Evolutionary conservation across 2,329 filamentous ascomycete species (phyloP), one percentile per base, ranked within the genome.

Genomic region (Penicillium sp.): DNA sequence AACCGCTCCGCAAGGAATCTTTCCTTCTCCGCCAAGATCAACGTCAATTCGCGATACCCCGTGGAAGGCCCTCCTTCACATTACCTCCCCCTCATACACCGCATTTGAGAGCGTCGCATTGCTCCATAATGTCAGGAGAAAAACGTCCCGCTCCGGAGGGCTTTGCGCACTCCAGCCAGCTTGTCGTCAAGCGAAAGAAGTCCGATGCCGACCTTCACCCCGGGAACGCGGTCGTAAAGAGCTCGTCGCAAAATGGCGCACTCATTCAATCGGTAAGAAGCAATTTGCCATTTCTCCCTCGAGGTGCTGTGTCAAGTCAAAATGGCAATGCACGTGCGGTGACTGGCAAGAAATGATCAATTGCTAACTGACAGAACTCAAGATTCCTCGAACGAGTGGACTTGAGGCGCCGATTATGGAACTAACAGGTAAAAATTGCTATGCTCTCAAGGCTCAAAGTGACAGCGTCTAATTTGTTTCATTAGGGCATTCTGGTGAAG

Each of bases 351-450:
- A 13, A 9, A 13, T 18, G 34, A 24, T 29, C 28, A 27, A 13
- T 29, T 18, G 44, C 47, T 59, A 60, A 55, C 52, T n/a, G 13
- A 18, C 9, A 50, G 26, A 39, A 39, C 52, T 41, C 69, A 95
- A 18, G 90, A 80, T 81, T 53, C 81, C 85, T 46, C 81, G 89
- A 59, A 90, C 89, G 40, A 94, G 89, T 66, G 83, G 81, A 45
- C 78, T 98, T 28, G 84, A 94, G 67, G 87, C 91, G 49, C 90
- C 91, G 1, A 85, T 96, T 39, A 96, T 97, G 90, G 89, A 97
- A 71, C 76, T 98, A 47, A 85, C 85, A 43, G 90, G 88, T 64
- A 81, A 81, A 18, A 65, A 74, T 76, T n/a, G 36, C 28, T 28
- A 39, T 33, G 27, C 18, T 28, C 29, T 25, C 3, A 35, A 9